Percentiles rank a stretch among this genome's conserved stretches.
phyloP scores from a whole-genome alignment of 768 basidiomycete genomes.

The Asterophora lycoperdoides region DNA sequence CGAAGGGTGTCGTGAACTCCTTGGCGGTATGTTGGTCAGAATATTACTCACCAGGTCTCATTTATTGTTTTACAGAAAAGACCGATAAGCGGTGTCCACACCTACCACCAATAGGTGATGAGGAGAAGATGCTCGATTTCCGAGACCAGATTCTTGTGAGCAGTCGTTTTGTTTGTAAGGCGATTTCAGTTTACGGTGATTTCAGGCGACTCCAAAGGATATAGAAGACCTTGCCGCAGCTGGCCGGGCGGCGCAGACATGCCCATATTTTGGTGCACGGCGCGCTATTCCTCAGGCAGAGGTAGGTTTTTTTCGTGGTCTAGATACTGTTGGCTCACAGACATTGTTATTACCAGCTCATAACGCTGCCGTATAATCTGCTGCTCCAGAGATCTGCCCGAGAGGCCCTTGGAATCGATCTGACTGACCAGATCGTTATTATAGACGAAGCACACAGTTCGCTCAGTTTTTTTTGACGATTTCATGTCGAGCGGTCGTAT shows the following conservation, averaged over 20 bases:
- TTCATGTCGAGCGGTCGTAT: not conserved
- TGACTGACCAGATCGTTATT: slow-evolving; percentile 81
- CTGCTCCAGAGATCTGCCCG: slow-evolving; percentile 78
- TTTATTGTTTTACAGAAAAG: slow-evolving; percentile 39
- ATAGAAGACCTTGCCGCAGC: slow-evolving; percentile 85
- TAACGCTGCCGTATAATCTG: slow-evolving; percentile 93
- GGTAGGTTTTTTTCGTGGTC: slow-evolving; percentile 34
- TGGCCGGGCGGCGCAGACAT: slow-evolving; percentile 66
- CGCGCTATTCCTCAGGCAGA: slow-evolving; percentile 88
- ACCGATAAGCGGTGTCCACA: slow-evolving; percentile 69
- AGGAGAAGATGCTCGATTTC: slow-evolving; percentile 70
- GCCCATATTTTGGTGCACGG: slow-evolving; percentile 92
- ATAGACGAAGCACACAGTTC: slow-evolving; percentile 96
- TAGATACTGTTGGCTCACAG: not conserved
- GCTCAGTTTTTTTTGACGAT: slow-evolving; percentile 27
- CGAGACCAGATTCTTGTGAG: slow-evolving; percentile 82
- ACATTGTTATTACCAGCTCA: slow-evolving; percentile 46
- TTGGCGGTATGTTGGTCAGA: slow-evolving; percentile 47
- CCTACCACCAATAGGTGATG: slow-evolving; percentile 69
- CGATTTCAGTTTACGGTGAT: not conserved
- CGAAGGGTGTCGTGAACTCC: slow-evolving; percentile 80
- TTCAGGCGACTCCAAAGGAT: slow-evolving; percentile 82
- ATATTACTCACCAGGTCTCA: not conserved
- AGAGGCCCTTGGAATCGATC: slow-evolving; percentile 82
- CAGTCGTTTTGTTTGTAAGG: slow-evolving; percentile 3